These are phyloP conservation scores for Yarrowia keelungensis DNA, from an alignment of 805 yeast genomes.

Conservation along the genomic window DNA sequence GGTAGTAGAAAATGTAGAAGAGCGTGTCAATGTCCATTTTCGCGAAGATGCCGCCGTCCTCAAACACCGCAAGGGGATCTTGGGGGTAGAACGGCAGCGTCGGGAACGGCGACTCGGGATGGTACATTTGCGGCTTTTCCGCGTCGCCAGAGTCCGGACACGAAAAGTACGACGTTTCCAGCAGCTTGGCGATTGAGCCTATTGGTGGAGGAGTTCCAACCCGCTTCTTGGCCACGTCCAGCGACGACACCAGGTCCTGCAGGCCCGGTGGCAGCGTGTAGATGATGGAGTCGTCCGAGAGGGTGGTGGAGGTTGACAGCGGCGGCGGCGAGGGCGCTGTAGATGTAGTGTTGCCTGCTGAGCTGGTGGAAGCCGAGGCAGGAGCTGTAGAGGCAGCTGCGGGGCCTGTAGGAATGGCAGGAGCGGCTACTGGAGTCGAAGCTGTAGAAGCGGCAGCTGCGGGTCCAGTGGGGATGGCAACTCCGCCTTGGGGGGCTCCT, in stretches of 20 bases:
- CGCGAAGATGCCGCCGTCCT: conserved; percentile 64
- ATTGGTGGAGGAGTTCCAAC: conserved; percentile 61
- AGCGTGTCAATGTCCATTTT: conserved; percentile 86
- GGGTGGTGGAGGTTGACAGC: conserved; percentile 43
- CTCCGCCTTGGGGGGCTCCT: conserved; percentile 40
- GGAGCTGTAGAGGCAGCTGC: not conserved
- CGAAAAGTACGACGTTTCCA: conserved; percentile 80
- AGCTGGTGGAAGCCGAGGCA: not conserved
- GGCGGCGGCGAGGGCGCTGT: conserved; percentile 41
- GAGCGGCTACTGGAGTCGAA: conserved; percentile 40
- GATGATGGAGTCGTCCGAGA: conserved; percentile 41
- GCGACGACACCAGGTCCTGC: conserved; percentile 51
- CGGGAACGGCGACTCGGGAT: conserved; percentile 84
- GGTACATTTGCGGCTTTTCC: conserved; percentile 78
- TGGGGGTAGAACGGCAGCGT: conserved; percentile 90
- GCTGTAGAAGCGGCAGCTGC: conserved; percentile 39
- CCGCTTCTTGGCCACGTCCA: conserved; percentile 55
- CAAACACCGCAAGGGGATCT: conserved; percentile 64
- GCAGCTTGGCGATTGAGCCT: conserved; percentile 60
- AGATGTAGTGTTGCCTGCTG: conserved; percentile 20
- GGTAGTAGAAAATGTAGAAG: conserved; percentile 90
- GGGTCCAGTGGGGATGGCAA: conserved; percentile 1
- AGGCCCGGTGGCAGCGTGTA: conserved; percentile 52
- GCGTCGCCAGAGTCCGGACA: conserved; percentile 95
- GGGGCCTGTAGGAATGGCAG: not conserved